Evolutionary conservation across 345 rosid genomes (phyloP), one percentile per base, ranked within the genome.

Genomic region (Camelina hispida): DNA sequence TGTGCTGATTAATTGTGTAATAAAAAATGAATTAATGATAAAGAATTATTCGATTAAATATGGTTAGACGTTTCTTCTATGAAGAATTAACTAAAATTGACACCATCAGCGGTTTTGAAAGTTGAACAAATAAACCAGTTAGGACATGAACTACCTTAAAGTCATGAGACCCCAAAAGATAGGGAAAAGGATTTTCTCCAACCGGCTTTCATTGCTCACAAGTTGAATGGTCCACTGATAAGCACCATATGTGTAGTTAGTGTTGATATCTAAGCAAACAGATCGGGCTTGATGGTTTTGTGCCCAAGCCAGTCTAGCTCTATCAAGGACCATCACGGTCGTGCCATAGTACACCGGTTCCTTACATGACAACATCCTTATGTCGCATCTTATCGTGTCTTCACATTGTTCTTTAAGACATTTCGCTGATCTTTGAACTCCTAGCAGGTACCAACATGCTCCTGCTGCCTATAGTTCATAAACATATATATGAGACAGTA

Each of bases 121-220:
- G 1, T 28, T 20, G 6, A 42, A 64, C 2, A 50, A 38, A 7
- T 4, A 42, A 43, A 32, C 51, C 0, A 7, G 23, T 43, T 54
- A 9, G 2, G 37, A 32, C 6, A 9, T 44, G 38, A 32, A 32
- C 62, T 80, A 91, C 98, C 97, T 94, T 67, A 94, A 87, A 66
- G 99, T 95, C 99, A 95, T 95, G 38, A 95, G 85, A 70, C 91
- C 99, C 99, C 99, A 95, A 17, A 91, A 95, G 76, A 95, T 87
- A 9, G 99, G 97, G 30, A 95, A 87, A 16, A 91, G 89, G 22
- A 95, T 85, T 82, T 95, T 95, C 85, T 95, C 99, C 79, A 90
- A 82, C 2, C 95, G 85, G 72, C 80, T 94, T 20, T 85, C 89
- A 23, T 91, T 90, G 9, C 87, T 77, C 17, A 94, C 91, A 30